Percentiles rank a stretch among this genome's conserved stretches.
These are phyloP conservation scores for Candida koratica DNA, from an alignment of 805 yeast species.

Conservation along the genomic window DNA sequence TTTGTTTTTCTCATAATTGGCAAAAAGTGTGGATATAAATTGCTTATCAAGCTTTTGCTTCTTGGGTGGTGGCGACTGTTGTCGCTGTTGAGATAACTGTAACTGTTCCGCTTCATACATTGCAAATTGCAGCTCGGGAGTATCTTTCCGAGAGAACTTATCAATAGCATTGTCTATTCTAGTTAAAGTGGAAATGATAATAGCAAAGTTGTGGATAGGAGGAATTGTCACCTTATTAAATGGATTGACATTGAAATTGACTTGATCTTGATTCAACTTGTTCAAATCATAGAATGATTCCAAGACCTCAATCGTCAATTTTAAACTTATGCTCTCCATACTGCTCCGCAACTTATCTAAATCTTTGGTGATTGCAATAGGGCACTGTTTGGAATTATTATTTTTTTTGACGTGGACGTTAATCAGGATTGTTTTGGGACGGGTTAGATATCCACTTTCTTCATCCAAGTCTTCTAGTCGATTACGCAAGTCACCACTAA, in stretches of 20 bases:
- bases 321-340: slow-evolving; percentile 28
- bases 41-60: slow-evolving; percentile 20
- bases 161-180: slow-evolving; percentile 20
- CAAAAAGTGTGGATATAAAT: slow-evolving; percentile 27
- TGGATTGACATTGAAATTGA: slow-evolving; percentile 15
- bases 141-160: slow-evolving; percentile 11
- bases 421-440: slow-evolving; percentile 58
- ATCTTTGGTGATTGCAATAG: slow-evolving; percentile 33
- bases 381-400: slow-evolving; percentile 40
- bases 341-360: slow-evolving; percentile 32
- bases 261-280: slow-evolving; percentile 20
- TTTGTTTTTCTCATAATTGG: slow-evolving; percentile 15
- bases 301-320: slow-evolving; percentile 40
- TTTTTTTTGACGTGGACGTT: slow-evolving; percentile 20
- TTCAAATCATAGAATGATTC: slow-evolving; percentile 20
- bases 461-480: slow-evolving; percentile 72
- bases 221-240: slow-evolving; percentile 22
- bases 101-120: slow-evolving; percentile 14
- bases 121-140: slow-evolving; percentile 22
- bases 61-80: neutral
- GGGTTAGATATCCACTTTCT: slow-evolving; percentile 40
- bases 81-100: neutral
- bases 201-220: slow-evolving; percentile 48
- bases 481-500: slow-evolving; percentile 70
- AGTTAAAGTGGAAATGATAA: slow-evolving; percentile 43